Base-by-base conservation (phyloP, 192 early-diverging fungal species). In the Coemansia guatemalensis region DNA sequence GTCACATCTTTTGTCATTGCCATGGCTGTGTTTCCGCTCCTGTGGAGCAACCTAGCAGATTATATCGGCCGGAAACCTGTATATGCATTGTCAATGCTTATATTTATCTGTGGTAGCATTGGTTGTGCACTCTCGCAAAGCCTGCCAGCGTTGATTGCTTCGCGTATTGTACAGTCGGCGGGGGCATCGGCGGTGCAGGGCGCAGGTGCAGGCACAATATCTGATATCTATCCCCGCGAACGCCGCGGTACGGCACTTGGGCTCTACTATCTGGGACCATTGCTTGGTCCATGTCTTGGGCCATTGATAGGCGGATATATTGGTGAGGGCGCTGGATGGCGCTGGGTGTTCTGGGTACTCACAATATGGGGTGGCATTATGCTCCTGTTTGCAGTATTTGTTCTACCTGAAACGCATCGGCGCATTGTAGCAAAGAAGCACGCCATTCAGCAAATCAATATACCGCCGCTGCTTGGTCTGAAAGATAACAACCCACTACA, bases 381-480 rank as follows among this genome's bases (percentile, higher is more conserved):
- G 55, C 53, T 77, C 21, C 50, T 85, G 17, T 27, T 84, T n/a
- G 76, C 75, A 1, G 65, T 81, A n/a, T 74, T 87, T 58, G 78
- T 84, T 24, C 51, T 87, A 54, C 85, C 87, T 17, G 88, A 89
- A 64, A 89, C 88, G 0, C 74, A 80, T 20, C 73, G 82, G 26
- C 54, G 67, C 17, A 60, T 73, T 7, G 74, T 83, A 12, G 48
- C 77, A 5, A 48, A 47, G n/a, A 67, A 59, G 29, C 33, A 73
- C 48, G 9, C 14, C 8, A 79, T 83, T 9, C 70, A 69, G 48
- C 73, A 63, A 8, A 54, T 75, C n/a, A 69, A 69, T 24, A 69
- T 77, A 6, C 76, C 82, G 50, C 61, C 54, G 23, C 47, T 11
- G 1, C 55, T 73, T 9, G 39, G 56, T 11, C 14, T 73, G 6